Base-by-base conservation (phyloP, 768 basidiomycete genomes). In the Phlegmacium glaucopus region DNA sequence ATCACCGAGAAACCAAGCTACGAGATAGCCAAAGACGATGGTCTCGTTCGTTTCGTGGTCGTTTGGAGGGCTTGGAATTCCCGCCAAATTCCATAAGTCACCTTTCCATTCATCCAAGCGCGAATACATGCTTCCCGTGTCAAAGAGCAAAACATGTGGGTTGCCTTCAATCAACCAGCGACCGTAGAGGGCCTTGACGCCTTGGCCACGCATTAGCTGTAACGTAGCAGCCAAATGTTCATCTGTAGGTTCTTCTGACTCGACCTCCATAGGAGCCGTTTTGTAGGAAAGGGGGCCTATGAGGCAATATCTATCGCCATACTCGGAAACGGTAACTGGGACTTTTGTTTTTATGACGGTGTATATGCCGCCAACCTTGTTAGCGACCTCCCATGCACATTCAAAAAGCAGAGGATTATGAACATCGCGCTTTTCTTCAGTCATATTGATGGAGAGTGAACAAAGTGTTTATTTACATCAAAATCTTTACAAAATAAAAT, bases 291-390 rank as follows among this genome's bases (percentile, higher is more conserved):
- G 82, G n/a, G 96, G 96, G 27, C 96, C 96, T 60, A 99, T 90
- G 65, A 99, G 84, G 57, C 85, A 90, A 74, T 95, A 96, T 61
- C 94, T 79, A 70, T 92, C 90, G 61, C 90, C 94, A 71, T 87
- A 98, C 69, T 98, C 96, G 47, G 84, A 83, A 62, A 94, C 89
- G 57, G 96, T 98, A 71, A 99, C 92, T 45, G 96, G 96, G 47
- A 96, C 94, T 65, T 99, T 99, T 42, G 96, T 98, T 74, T 97
- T 97, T 65, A 98, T 96, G 72, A 99, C 95, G 54, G 95, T 97
- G 78, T 97, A 97, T 69, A 97, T 97, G 52, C 95, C 95, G 57
- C 94, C 95, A 67, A 97, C 94, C 70, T 96, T 97, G 81, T 97
- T 96, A 28, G 88, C 94, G 59, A 96, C 94, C 72, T 96, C 94